Conservation (phyloP, 148 eudicot species). For the Mesembryanthemum crystallinum region DNA sequence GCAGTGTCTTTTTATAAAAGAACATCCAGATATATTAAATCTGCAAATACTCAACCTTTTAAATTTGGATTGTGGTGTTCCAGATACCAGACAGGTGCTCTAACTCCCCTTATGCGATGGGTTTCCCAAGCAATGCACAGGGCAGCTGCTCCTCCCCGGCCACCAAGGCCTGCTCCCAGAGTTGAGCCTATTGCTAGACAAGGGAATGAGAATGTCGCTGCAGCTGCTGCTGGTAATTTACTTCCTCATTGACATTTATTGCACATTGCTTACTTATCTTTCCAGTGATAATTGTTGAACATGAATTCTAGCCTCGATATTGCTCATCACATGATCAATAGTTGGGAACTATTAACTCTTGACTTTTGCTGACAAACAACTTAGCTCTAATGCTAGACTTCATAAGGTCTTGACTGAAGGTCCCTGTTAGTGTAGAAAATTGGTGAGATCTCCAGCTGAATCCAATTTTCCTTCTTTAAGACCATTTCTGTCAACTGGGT, state of each 20-base stretch:
- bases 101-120: slow-evolving; percentile 88
- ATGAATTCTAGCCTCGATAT: background rate
- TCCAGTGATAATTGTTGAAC: background rate
- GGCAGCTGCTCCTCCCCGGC: slow-evolving; percentile 94
- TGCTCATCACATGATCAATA: background rate
- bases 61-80: slow-evolving; percentile 23
- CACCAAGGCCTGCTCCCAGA: slow-evolving; percentile 72
- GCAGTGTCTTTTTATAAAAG: background rate
- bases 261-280: background rate
- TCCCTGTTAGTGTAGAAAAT: background rate
- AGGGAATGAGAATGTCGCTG: slow-evolving; percentile 43
- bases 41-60: background rate
- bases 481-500: background rate
- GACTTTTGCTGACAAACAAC: background rate
- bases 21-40: background rate
- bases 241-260: background rate
- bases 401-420: background rate
- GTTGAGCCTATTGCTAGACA: slow-evolving; percentile 37
- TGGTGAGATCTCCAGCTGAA: background rate
- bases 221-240: slow-evolving; percentile 43
- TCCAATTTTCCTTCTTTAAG: background rate
- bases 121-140: slow-evolving; percentile 90
- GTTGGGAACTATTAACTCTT: background rate
- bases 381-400: background rate
- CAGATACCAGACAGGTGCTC: slow-evolving; percentile 98